phyloP scores from a whole-genome alignment of 305 asterid genomes.

The Striga hermonthica region DNA sequence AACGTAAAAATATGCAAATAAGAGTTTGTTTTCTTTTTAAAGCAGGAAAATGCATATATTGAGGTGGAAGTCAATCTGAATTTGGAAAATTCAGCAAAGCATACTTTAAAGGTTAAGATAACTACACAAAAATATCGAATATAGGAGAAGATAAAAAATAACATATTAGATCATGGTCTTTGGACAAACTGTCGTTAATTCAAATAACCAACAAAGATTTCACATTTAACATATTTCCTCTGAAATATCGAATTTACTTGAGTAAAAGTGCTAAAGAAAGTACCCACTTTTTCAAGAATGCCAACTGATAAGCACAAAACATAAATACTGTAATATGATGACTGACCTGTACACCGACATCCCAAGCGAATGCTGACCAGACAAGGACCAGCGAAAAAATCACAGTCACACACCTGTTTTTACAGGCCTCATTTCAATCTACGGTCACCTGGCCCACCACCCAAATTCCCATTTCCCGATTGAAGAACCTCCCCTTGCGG shows the following conservation, averaged over 20 bases:
- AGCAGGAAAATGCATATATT: no score
- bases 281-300: neutral
- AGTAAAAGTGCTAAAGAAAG: neutral
- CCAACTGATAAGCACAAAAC: neutral
- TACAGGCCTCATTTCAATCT: constrained; percentile 41
- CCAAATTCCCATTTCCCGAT: constrained; percentile 43
- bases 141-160: neutral
- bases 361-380: neutral
- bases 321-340: neutral
- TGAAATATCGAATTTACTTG: neutral
- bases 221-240: neutral
- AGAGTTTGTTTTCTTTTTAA: no score
- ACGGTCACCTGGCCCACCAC: constrained; percentile 39
- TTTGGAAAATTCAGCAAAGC: no score
- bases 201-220: neutral
- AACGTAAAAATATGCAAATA: neutral
- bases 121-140: neutral
- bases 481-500: constrained; percentile 48
- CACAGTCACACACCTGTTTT: neutral
- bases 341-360: neutral
- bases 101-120: no score
- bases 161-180: neutral
- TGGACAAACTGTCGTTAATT: neutral
- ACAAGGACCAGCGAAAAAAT: neutral
- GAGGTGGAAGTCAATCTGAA: no score